Evolutionary conservation across 192 early-diverging fungal species (phyloP).

Genomic region (Entophlyctis helioformis): DNA sequence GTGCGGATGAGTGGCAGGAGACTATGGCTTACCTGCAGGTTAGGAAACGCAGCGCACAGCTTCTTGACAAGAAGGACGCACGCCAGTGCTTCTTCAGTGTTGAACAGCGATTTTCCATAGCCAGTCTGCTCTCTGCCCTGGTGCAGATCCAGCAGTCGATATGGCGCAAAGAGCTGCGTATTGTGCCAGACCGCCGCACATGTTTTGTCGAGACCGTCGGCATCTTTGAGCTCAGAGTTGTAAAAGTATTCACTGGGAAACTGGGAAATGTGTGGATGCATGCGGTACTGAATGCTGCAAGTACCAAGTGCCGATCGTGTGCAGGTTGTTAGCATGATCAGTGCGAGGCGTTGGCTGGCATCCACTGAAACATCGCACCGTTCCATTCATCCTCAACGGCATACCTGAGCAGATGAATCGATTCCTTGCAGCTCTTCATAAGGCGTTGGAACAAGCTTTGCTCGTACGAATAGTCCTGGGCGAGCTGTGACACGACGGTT

Average conservation of each 20-base stretch:
- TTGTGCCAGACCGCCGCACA: slow-evolving; percentile 66
- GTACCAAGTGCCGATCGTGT: no score
- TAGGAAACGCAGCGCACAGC: slow-evolving; percentile 27
- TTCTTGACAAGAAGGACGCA: slow-evolving; percentile 56
- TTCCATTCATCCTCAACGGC: no score
- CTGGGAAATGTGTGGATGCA: slow-evolving; percentile 83
- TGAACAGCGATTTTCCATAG: slow-evolving; percentile 57
- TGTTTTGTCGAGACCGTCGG: slow-evolving; percentile 48
- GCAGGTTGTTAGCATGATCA: no score
- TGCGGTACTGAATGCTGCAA: slow-evolving; percentile 86
- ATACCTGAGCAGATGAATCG: slow-evolving; percentile 60
- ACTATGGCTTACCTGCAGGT: neutral
- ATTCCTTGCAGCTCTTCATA: slow-evolving; percentile 48
- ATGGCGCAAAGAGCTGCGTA: slow-evolving; percentile 53
- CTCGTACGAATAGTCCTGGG: slow-evolving; percentile 62
- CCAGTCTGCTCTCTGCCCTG: slow-evolving; percentile 54
- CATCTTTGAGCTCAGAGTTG: slow-evolving; percentile 58
- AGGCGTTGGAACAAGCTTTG: slow-evolving; percentile 82
- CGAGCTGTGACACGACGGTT: slow-evolving; percentile 67
- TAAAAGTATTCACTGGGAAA: slow-evolving; percentile 80
- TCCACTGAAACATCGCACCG: no score
- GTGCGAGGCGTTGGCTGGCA: no score
- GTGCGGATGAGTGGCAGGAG: no score
- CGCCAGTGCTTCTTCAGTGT: slow-evolving; percentile 65
- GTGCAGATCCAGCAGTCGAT: slow-evolving; percentile 62